Evolutionary conservation across 805 yeast species (phyloP), one percentile per base, ranked within the genome.

Genomic region (Candida qinlingensis): DNA sequence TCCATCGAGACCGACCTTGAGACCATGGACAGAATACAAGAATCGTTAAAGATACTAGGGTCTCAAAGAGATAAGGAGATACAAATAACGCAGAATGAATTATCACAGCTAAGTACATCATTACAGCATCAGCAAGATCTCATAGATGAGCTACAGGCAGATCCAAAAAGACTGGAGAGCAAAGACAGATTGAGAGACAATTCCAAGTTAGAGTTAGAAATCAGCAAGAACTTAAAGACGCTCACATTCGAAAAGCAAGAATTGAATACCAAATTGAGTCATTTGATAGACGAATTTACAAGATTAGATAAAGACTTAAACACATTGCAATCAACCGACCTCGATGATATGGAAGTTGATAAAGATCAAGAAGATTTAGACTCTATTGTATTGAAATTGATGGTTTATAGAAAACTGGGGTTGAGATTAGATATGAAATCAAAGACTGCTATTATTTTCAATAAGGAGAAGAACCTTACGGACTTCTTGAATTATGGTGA

Each of bases 391-490:
- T 62, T 85, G 56, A 82, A 81, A 56, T 63, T 85, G 44, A 78
- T 79, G 56, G 66, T 86, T 19, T 85, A 72, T 62, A 76, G 80
- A 54, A 77, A 77, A 41, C 59, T 84, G 50, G 92, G 90, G 1
- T 61, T 85, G 6, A 70, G 70, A 42, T 60, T 79, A 29, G 77
- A 80, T 61, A 56, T 63, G 10, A 65, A 67, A 19, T 61, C 68
- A 9, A 70, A 69, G 29, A 73, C 72, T 50, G 66, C 80, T 2
- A 59, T 82, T 37, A 74, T 83, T 4, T 68, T 74, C 50, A 79
- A 78, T 58, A 74, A 73, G 47, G 63, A 63, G n/a, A 65, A 65
- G 29, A 76, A 76, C 42, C 62, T 69, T 29, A 66, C 80, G 1
- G 77, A 76, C 55, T 68, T 77, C 7, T 64, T 85, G 45, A 74